Percentiles rank a stretch among this genome's conserved stretches.
Evolutionary conservation across 2,329 filamentous ascomycete species (phyloP).

Genomic region (Balansia obtecta): DNA sequence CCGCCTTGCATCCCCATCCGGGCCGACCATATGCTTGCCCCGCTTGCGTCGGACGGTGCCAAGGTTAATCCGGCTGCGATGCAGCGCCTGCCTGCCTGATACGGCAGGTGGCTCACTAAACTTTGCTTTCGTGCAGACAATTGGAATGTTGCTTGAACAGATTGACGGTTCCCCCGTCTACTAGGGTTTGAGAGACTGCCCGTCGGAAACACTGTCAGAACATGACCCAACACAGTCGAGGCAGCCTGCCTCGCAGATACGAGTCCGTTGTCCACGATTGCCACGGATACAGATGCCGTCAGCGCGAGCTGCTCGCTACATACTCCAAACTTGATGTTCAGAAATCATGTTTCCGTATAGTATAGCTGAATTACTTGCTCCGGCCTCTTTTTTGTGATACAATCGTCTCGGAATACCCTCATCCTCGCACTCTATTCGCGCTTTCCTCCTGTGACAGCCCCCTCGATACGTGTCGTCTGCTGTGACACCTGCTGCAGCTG

Average conservation of each 20-base stretch:
- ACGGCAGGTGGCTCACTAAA: no score
- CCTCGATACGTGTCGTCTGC: slow-evolving; percentile 12
- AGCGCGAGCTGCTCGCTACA: no score
- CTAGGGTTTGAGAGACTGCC: no score
- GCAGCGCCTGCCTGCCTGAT: no score
- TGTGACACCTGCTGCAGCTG: slow-evolving; percentile 9
- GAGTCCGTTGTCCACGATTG: neutral
- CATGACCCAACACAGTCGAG: neutral
- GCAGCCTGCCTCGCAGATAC: neutral
- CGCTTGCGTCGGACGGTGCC: neutral
- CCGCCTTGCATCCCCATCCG: slow-evolving; percentile 1
- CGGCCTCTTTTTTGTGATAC: neutral
- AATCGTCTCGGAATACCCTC: neutral
- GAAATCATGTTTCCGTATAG: neutral
- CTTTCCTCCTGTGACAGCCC: slow-evolving; percentile 11
- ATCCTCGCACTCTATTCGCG: neutral
- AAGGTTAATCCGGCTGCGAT: slow-evolving; percentile 4
- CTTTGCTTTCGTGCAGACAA: no score
- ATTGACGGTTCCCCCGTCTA: no score
- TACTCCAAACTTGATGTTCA: neutral
- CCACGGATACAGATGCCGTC: neutral
- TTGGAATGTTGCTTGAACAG: no score
- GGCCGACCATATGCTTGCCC: neutral
- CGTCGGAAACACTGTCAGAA: neutral
- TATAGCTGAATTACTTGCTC: neutral